Evolutionary conservation across 805 yeast genomes (phyloP), one percentile per base, ranked within the genome.

Genomic region (Metschnikowia koreensis): DNA sequence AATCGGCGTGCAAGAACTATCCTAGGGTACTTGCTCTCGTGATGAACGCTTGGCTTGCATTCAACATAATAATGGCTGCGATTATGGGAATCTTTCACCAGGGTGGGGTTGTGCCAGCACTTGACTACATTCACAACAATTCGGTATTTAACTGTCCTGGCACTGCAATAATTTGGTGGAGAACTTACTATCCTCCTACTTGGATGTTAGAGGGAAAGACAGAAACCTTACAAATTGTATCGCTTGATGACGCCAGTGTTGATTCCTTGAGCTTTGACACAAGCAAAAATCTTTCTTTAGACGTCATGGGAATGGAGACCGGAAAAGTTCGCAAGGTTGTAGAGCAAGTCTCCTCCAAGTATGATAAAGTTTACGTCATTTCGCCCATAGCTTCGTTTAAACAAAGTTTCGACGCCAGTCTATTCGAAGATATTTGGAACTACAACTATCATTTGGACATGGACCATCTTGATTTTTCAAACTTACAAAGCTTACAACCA

Each of bases 141-240:
- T n/a, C 37, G 2, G 22, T 15, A 13, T 31, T 41, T 7, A 41
- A 33, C 12, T 10, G 16, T 10, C 44, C 29, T 7, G 28, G 33
- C 7, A 15, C 46, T n/a, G 52, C 60, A 15, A 78, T 81, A 36
- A 62, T 93, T 6, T 93, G 96, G 90, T 93, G 98, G 98, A 83
- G 90, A 66, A 90, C 97, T 0, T 94, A 93, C 60, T 81, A 89
- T 4, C 97, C 98, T 0, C 98, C 99, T 3, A 80, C 89, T 5
- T 94, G 97, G 96, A 66, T 93, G 51, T 70, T 86, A 31, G 76
- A 75, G 1, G 60, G 78, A 48, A 45, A 47, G 0, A 37, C 51
- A 2, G 46, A 52, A 22, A 37, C 59, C 1, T 38, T 59, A 9
- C 62, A 64, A 45, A 52, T 58, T 15, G 27, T 62, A 6, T 38